Conservation (phyloP, 108 stramenopile genomes). For the Cyclotella choctawhatcheeana region DNA sequence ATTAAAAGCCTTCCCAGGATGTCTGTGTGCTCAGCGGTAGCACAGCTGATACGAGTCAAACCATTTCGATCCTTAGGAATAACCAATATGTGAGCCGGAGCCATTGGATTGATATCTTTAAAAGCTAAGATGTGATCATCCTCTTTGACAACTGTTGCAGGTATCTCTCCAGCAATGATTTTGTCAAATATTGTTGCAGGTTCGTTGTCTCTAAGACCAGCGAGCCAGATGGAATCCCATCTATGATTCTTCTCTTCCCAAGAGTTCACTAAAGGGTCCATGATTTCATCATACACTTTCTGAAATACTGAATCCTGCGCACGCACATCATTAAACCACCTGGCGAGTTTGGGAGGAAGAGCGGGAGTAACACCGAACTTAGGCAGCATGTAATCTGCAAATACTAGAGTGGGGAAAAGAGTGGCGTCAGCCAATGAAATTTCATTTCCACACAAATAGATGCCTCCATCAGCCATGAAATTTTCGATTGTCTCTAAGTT, state of each 20-base stretch:
- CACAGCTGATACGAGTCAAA: conserved; percentile 84
- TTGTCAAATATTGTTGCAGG: conserved; percentile 96
- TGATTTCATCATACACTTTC: conserved; percentile 80
- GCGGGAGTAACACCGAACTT: conserved; percentile 83
- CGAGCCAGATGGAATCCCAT: conserved; percentile 84
- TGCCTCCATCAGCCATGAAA: conserved; percentile 49
- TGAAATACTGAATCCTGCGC: conserved; percentile 63
- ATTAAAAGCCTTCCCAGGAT: conserved; percentile 94
- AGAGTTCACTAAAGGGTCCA: conserved; percentile 40
- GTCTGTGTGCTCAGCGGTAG: conserved; percentile 86
- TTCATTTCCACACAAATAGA: conserved; percentile 88
- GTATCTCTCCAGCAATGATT: conserved; percentile 90
- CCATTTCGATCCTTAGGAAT: conserved; percentile 97
- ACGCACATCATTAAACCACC: conserved; percentile 73
- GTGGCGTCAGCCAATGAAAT: conserved; percentile 94
- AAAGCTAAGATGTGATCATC: conserved; percentile 96
- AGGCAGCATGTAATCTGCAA: conserved; percentile 90
- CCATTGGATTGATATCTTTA: conserved; percentile 93
- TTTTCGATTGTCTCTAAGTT: conserved; percentile 80
- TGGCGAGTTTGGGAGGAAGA: conserved; percentile 55
- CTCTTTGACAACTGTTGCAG: conserved; percentile 91
- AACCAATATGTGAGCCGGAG: conserved; percentile 95
- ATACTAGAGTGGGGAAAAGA: conserved; percentile 87
- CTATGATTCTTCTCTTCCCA: conserved; percentile 71
- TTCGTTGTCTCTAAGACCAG: conserved; percentile 75